phyloP scores from a whole-genome alignment of 169 alveolate genomes.

The Plasmodium ovale region DNA sequence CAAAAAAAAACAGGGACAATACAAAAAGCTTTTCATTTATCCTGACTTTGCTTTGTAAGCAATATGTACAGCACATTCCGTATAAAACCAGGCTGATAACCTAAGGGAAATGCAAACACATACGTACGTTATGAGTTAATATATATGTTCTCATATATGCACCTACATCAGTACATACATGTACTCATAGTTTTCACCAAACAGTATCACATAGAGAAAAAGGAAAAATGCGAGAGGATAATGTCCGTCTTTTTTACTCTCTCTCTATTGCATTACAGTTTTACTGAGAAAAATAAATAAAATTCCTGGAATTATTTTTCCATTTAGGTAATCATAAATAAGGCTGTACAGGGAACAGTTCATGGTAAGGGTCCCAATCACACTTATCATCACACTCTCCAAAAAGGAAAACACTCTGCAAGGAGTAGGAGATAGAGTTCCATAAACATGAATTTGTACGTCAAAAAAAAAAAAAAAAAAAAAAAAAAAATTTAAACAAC shows the following conservation, averaged over 20 bases:
- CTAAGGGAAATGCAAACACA: constrained; percentile 1
- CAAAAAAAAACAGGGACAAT: constrained; percentile 1
- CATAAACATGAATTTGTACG: too few species aligned
- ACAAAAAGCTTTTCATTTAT: constrained; percentile 6
- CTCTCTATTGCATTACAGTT: constrained; percentile 13
- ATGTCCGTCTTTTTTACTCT: neutral
- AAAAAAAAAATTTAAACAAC: neutral
- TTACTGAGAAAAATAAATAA: constrained; percentile 22
- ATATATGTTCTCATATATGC: neutral
- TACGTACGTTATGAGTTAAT: neutral
- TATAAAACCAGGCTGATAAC: constrained; percentile 17
- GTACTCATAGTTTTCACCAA: neutral
- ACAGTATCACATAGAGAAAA: too few species aligned
- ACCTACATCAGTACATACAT: neutral
- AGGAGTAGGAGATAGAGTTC: neutral
- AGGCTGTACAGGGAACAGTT: constrained; percentile 17
- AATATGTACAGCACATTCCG: constrained; percentile 20
- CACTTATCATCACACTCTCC: constrained; percentile 30
- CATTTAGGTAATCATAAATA: neutral
- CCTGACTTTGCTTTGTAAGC: neutral
- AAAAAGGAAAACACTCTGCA: constrained; percentile 41
- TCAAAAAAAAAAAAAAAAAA: constrained; percentile 6
- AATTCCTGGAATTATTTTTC: neutral
- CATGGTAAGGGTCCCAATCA: constrained; percentile 20
- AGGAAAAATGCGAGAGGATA: too few species aligned